These are phyloP conservation scores for Hysterangium stoloniferum DNA, from an alignment of 768 basidiomycete genomes.

Conservation along the genomic window DNA sequence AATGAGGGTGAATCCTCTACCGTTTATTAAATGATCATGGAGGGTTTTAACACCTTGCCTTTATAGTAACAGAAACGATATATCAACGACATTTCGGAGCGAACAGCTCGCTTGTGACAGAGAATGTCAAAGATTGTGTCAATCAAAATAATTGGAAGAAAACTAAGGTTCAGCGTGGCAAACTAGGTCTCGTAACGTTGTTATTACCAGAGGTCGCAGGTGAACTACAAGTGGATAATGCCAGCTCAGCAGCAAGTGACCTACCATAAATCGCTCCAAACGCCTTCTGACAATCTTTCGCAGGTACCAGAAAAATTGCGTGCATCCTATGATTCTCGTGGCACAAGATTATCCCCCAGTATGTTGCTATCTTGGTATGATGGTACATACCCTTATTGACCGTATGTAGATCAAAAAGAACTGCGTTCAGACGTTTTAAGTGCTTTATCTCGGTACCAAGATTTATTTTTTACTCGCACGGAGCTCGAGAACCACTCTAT, in stretches of 20 bases:
- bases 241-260: slow-evolving; percentile 5
- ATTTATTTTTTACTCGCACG: slow-evolving; percentile 66
- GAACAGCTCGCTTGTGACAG: slow-evolving; percentile 5
- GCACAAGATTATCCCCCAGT: slow-evolving; percentile 49
- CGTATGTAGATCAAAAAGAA: slow-evolving; percentile 36
- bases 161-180: slow-evolving; percentile 41
- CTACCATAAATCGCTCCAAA: background rate
- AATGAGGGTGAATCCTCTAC: slow-evolving; percentile 9
- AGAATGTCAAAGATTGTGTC: slow-evolving; percentile 37
- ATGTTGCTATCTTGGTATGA: slow-evolving; percentile 11
- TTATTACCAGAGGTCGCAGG: slow-evolving; percentile 37
- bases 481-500: slow-evolving; percentile 55
- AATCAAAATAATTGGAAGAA: slow-evolving; percentile 53
- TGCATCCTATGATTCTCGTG: slow-evolving; percentile 45
- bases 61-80: background rate
- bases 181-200: slow-evolving; percentile 48
- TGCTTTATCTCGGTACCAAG: slow-evolving; percentile 56
- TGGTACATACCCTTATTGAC: background rate
- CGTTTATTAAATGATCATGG: slow-evolving; percentile 10
- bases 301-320: slow-evolving; percentile 55
- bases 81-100: slow-evolving; percentile 14
- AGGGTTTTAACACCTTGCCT: slow-evolving; percentile 7
- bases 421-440: slow-evolving; percentile 66
- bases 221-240: background rate
- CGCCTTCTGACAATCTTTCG: background rate